A percentile compares a stretch with the other conserved stretches of the same genome.
phyloP scores from a whole-genome alignment of 2,329 filamentous ascomycete species.

The Bipolaris gigantea region DNA sequence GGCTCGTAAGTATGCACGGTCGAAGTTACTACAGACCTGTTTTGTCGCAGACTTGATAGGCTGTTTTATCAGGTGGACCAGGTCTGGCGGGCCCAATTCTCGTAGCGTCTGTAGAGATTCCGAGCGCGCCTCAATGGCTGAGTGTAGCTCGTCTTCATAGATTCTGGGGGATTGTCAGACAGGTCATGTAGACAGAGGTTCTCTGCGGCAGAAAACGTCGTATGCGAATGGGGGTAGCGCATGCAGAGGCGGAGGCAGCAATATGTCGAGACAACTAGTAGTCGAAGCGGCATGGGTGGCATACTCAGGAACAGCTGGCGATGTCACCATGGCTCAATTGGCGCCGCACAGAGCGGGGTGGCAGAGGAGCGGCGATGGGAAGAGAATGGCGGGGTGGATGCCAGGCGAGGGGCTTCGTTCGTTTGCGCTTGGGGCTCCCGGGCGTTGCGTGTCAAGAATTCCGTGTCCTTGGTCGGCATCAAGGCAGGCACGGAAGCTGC shows the following conservation, averaged over 20 bases:
- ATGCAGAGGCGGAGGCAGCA: slow-evolving; percentile 1
- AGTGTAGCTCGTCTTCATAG: slow-evolving; percentile 88
- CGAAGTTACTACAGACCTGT: slow-evolving; percentile 51
- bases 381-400: slow-evolving; percentile 15
- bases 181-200: neutral
- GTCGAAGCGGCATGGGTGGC: slow-evolving; percentile 21
- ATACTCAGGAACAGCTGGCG: slow-evolving; percentile 50
- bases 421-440: slow-evolving; percentile 12
- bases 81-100: slow-evolving; percentile 92
- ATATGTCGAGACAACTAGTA: slow-evolving; percentile 13
- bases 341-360: slow-evolving; percentile 25
- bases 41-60: slow-evolving; percentile 60
- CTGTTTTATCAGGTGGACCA: slow-evolving; percentile 90
- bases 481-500: slow-evolving; percentile 23
- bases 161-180: slow-evolving; percentile 60
- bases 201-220: neutral
- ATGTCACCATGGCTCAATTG: slow-evolving; percentile 46
- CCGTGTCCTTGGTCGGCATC: slow-evolving; percentile 15
- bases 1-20: slow-evolving; percentile 4
- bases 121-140: slow-evolving; percentile 88
- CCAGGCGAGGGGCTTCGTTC: slow-evolving; percentile 14
- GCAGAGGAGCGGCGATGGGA: slow-evolving; percentile 2
- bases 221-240: neutral
- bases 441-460: slow-evolving; percentile 20
- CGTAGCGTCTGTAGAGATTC: slow-evolving; percentile 83